Evolutionary conservation across 306 rosid species (phyloP), one percentile per base, ranked within the genome.

Genomic region (Vigna angularis): DNA sequence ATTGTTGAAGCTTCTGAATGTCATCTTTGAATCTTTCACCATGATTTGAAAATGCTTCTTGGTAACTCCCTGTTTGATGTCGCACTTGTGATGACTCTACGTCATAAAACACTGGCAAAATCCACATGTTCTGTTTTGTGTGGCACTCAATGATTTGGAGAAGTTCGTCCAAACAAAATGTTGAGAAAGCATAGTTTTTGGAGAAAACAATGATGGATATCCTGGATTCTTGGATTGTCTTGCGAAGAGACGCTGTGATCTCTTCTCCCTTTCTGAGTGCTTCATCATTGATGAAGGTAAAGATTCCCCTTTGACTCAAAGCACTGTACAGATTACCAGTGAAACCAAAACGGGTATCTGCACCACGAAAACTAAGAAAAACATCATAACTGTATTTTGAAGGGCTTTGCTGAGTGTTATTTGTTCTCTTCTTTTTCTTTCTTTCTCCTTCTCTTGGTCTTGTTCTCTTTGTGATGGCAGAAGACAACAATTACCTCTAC

Each of bases 141-240:
- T 36, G 2, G 50, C 72, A 75, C 6, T 75, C 72, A 20, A 18
- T 50, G 40, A 75, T 75, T 7, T 75, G 47, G 3, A 14, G 52
- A 34, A 75, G 79, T 49, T 75, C 72, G 1, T 34, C 6, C 24
- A 75, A 55, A 34, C 72, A 75, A 50, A 62, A 75, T 2, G n/a
- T 13, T 1, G 79, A 74, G 10, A 63, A 48, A 3, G 79, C 79
- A 63, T 75, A 75, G 4, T 6, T 52, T 61, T 75, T 64, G 42
- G 72, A 75, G 63, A 75, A 63, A 34, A 75, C 9, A 75, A 50
- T 16, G 17, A 75, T 75, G 49, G 72, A 58, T 0, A 63, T 75
- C 63, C 79, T 75, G 1, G 79, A 75, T 3, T 63, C 5, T 20
- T 50, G 32, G 18, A 75, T 63, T 40, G 63, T 40, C 0, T 49